phyloP scores from a whole-genome alignment of 768 basidiomycete genomes.

The Mrakia blollopis region DNA sequence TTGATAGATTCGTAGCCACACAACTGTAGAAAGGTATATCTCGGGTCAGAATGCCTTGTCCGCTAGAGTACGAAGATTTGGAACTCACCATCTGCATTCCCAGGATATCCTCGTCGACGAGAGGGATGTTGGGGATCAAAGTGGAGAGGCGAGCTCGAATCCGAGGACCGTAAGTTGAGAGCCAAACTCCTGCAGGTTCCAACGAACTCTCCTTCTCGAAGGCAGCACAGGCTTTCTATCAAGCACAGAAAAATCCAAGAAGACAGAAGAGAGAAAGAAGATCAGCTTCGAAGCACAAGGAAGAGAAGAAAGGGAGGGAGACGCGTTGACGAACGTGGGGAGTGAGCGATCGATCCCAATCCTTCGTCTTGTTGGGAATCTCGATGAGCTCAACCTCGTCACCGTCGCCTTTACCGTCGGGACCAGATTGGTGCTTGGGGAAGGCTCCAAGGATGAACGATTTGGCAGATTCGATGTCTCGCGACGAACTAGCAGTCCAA shows the following conservation, averaged over 20 bases:
- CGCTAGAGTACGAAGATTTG: background rate
- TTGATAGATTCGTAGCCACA: conserved; percentile 46
- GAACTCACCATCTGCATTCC: conserved; percentile 45
- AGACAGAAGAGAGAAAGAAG: background rate
- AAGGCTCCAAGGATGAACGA: conserved; percentile 45
- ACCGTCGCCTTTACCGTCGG: conserved; percentile 45
- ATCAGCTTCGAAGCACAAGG: background rate
- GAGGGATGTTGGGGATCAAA: conserved; percentile 33
- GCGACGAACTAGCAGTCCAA: conserved; percentile 44
- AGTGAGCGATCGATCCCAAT: conserved; percentile 45
- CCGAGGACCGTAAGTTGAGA: conserved; percentile 40
- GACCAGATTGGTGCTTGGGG: conserved; percentile 44
- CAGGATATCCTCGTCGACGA: conserved; percentile 44
- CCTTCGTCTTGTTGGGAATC: conserved; percentile 45
- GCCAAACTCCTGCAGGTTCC: conserved; percentile 43
- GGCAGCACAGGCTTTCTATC: conserved; percentile 45
- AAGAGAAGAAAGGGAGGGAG: background rate
- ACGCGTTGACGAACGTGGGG: conserved; percentile 41
- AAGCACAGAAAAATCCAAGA: too few species aligned
- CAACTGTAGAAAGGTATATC: conserved; percentile 33
- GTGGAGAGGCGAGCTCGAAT: conserved; percentile 37
- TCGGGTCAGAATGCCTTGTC: background rate
- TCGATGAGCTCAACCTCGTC: conserved; percentile 41
- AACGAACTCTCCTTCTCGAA: conserved; percentile 45
- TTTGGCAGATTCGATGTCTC: conserved; percentile 45